A percentile compares a stretch with the other conserved stretches of the same genome.
Evolutionary conservation across 2,329 filamentous ascomycete genomes (phyloP).

Genomic region (Xylaria sp.): DNA sequence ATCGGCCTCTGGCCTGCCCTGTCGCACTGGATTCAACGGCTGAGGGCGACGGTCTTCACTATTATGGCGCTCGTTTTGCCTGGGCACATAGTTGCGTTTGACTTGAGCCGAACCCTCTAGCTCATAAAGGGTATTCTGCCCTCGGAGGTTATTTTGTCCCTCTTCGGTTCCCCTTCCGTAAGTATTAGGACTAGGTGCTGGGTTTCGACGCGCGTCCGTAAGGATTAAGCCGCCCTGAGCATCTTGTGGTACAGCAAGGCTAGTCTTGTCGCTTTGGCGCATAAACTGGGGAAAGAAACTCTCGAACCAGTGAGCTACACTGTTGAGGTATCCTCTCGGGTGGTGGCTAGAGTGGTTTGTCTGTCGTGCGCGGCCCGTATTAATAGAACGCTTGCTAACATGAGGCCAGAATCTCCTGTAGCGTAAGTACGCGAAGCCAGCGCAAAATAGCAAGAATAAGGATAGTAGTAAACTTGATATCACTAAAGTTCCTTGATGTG

Average conservation of each 20-base stretch:
- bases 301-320: background rate
- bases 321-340: background rate
- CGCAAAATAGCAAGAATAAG: constrained; percentile 31
- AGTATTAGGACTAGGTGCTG: constrained; percentile 7
- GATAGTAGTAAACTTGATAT: constrained; percentile 30
- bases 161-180: background rate
- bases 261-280: background rate
- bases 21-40: background rate
- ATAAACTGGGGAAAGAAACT: background rate
- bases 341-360: background rate
- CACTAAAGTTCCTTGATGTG: constrained; percentile 27
- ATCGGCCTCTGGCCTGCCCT: background rate
- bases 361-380: background rate
- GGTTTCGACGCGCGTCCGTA: constrained; percentile 9
- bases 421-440: constrained; percentile 31
- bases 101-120: background rate
- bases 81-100: background rate
- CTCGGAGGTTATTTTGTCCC: background rate
- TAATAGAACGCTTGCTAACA: background rate
- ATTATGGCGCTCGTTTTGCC: background rate
- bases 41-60: background rate
- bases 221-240: background rate
- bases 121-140: background rate
- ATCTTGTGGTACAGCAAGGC: background rate
- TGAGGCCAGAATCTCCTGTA: constrained; percentile 21